phyloP scores from a whole-genome alignment of 176 grass and related monocot genomes.

The sorghum (Sorghum bicolor) region DNA sequence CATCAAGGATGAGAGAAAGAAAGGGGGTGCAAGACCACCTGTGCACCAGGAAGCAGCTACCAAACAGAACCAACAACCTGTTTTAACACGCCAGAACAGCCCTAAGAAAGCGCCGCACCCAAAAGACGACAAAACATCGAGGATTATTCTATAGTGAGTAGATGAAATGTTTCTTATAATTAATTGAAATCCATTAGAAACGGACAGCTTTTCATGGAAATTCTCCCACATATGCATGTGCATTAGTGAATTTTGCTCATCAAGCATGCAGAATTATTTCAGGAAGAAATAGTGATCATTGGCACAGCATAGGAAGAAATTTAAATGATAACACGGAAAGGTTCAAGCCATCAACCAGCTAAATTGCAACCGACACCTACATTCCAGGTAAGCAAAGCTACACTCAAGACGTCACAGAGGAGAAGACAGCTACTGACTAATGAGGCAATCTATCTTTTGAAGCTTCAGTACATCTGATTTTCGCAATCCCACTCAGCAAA shows the following conservation, averaged over 20 bases:
- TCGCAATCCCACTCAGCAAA: not conserved
- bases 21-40: too few species aligned
- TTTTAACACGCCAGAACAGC: too few species aligned
- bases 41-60: too few species aligned
- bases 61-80: too few species aligned
- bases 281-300: not conserved
- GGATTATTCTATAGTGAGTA: not conserved
- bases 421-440: not conserved
- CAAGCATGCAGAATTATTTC: not conserved
- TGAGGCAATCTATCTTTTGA: not conserved
- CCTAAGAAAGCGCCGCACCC: too few species aligned
- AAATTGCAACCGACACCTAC: not conserved
- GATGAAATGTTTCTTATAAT: not conserved
- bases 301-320: not conserved
- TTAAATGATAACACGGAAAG: not conserved
- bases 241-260: not conserved
- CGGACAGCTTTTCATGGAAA: not conserved
- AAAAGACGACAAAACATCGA: too few species aligned
- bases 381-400: not conserved
- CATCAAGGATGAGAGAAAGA: too few species aligned
- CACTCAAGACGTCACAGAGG: not conserved
- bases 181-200: not conserved
- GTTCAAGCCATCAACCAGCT: not conserved
- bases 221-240: not conserved
- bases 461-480: not conserved